A percentile compares a stretch with the other conserved stretches of the same genome.
phyloP scores from a whole-genome alignment of 2,329 filamentous ascomycete species.

The Pseudopyrenochaeta lycopersici region DNA sequence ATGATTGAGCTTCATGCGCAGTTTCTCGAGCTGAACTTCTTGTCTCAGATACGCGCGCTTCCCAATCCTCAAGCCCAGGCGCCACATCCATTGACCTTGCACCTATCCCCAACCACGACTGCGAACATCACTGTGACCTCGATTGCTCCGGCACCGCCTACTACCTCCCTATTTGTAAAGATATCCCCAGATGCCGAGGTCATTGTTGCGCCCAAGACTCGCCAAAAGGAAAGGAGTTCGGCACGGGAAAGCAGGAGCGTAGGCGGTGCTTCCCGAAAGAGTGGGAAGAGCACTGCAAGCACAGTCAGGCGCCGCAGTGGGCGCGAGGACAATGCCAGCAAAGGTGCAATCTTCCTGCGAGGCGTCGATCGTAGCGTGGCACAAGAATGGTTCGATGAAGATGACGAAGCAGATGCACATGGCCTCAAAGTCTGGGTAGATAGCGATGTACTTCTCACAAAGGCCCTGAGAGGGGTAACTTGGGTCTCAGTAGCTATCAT shows the following conservation, averaged over 20 bases:
- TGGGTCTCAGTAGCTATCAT: constrained; percentile 89
- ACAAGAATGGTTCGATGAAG: constrained; percentile 80
- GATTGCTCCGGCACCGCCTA: constrained; percentile 76
- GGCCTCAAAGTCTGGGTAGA: constrained; percentile 86
- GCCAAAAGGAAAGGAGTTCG: constrained; percentile 71
- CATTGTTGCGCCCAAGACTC: constrained; percentile 92
- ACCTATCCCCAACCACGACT: constrained; percentile 93
- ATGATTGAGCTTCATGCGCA: constrained; percentile 97
- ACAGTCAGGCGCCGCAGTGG: constrained; percentile 68
- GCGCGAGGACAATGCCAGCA: constrained; percentile 71
- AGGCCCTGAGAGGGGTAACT: constrained; percentile 76
- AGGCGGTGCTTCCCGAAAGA: constrained; percentile 79
- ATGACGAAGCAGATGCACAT: constrained; percentile 56
- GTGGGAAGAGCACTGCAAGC: constrained; percentile 77
- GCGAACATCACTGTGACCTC: constrained; percentile 89
- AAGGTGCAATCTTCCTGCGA: constrained; percentile 76
- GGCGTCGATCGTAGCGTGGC: constrained; percentile 77
- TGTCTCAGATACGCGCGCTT: constrained; percentile 90
- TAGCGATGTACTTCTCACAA: constrained; percentile 75
- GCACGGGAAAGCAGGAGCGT: constrained; percentile 82
- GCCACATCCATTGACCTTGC: constrained; percentile 84
- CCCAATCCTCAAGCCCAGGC: constrained; percentile 77
- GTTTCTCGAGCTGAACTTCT: constrained; percentile 91
- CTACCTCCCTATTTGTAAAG: constrained; percentile 82
- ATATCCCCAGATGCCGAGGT: constrained; percentile 95